phyloP scores from a whole-genome alignment of 2,329 filamentous ascomycete species.

The Neonectria punicea region DNA sequence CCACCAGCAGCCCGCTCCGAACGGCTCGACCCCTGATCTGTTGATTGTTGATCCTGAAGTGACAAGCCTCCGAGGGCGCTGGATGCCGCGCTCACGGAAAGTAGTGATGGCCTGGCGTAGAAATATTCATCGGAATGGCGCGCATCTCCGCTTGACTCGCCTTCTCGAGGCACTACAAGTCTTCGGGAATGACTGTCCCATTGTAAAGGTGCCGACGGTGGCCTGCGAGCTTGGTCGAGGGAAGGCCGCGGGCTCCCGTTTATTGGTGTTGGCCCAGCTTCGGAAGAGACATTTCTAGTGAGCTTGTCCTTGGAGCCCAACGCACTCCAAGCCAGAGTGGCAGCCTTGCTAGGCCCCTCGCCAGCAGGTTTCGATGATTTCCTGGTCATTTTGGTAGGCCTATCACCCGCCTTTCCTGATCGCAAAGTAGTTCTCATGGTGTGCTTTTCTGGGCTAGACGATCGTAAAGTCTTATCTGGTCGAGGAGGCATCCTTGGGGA shows the following conservation, averaged over 20 bases:
- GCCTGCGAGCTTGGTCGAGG: constrained; percentile 48
- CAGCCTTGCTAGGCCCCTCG: constrained; percentile 71
- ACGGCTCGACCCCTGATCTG: constrained; percentile 32
- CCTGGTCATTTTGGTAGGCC: constrained; percentile 51
- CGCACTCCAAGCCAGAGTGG: constrained; percentile 69
- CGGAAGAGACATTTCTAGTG: constrained; percentile 40
- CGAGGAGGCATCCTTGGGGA: constrained; percentile 48
- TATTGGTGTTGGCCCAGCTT: constrained; percentile 34
- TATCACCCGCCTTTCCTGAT: constrained; percentile 58
- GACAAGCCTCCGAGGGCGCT: constrained; percentile 59
- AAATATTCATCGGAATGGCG: constrained; percentile 55
- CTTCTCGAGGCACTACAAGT: constrained; percentile 55
- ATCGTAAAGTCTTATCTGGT: constrained; percentile 55
- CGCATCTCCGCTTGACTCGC: constrained; percentile 45
- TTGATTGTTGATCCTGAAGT: constrained; percentile 36
- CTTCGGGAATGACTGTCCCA: constrained; percentile 68
- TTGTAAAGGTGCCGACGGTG: constrained; percentile 49
- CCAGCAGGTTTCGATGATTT: constrained; percentile 54
- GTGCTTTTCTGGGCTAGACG: constrained; percentile 69
- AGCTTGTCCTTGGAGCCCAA: constrained; percentile 54
- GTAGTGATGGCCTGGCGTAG: constrained; percentile 53
- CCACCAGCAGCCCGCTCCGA: constrained; percentile 27
- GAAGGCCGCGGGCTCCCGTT: constrained; percentile 38
- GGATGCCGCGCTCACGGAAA: constrained; percentile 67
- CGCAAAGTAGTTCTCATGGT: constrained; percentile 71